Evolutionary conservation across 1,139 yeast genomes (phyloP), one percentile per base, ranked within the genome.

Genomic region (Suhomyces choctaworum): DNA sequence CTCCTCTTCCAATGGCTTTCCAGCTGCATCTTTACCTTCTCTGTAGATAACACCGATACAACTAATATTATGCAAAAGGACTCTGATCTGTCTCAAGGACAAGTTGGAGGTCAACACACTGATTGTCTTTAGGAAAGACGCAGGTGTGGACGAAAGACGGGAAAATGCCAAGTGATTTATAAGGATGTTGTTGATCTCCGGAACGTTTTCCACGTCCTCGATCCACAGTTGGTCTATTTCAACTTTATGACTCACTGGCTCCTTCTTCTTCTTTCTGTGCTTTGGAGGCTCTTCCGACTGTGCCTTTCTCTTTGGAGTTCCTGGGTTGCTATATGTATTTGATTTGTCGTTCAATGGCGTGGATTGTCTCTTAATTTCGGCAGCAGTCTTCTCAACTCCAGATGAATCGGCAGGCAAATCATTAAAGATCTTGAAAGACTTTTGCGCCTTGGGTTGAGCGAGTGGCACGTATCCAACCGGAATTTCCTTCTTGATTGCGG

Each of bases 1-100:
- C 58, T 92, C 97, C 54, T 88, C 95, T 47, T 90, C 97, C 45
- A 92, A 69, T 4, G 88, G 88, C 58, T 88, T 87, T 10, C 97
- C 97, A 2, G 97, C 95, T 4, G 97, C 97, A 61, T 92, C 97
- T 58, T 88, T 90, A 33, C 97, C 97, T 42, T 76, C 73, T 58
- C 97, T 82, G 50, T 80, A 76, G 44, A 92, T 89, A 8, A 85
- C 82, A 10, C 97, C 97, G 38, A 90, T 75, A 50, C 94, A 82
- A 6, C 57, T 48, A 24, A 77, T 64, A 34, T 65, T 58, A 39
- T 70, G 65, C 39, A 73, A 66, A 15, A 83, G 62, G 4, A 75
- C 68, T 45, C 82, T 70, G 22, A 78, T 60, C 51, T 80, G 80
- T 24, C 56, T 58, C 41, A 66, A 69, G 21, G 71, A 57, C 45